Percentiles rank a stretch among this genome's conserved stretches.
These are phyloP conservation scores for Sugiyamaella xylanicola DNA, from an alignment of 1,139 yeast species.

Conservation along the genomic window DNA sequence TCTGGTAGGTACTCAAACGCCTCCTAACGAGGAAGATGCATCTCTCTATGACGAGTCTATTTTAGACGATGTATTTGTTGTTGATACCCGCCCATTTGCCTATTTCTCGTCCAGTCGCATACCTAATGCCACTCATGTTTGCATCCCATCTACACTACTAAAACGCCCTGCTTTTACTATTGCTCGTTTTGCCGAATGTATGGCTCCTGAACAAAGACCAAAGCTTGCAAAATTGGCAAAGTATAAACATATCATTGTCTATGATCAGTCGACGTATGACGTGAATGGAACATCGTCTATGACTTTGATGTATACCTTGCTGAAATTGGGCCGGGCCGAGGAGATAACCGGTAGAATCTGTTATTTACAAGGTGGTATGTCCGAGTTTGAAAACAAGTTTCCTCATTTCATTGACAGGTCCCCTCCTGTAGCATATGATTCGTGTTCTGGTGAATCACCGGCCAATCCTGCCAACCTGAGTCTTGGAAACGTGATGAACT, in stretches of 20 bases:
- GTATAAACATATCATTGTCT: conserved; percentile 49
- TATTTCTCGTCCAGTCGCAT: conserved; percentile 59
- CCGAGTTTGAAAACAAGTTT: conserved; percentile 37
- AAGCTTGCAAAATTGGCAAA: conserved; percentile 34
- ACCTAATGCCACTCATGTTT: conserved; percentile 61
- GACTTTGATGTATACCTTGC: conserved; percentile 44
- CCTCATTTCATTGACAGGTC: conserved; percentile 35
- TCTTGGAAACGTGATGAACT: not conserved
- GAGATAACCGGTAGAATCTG: conserved; percentile 32
- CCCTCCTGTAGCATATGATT: conserved; percentile 3
- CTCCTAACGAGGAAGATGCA: not conserved
- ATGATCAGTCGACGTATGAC: conserved; percentile 49
- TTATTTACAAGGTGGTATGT: conserved; percentile 42
- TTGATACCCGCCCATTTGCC: conserved; percentile 74
- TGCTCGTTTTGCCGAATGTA: conserved; percentile 57
- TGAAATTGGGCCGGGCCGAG: conserved; percentile 50
- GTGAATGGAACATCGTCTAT: conserved; percentile 45
- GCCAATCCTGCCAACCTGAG: not conserved
- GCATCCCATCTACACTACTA: conserved; percentile 76
- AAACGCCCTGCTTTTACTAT: conserved; percentile 67
- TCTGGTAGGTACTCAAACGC: not conserved
- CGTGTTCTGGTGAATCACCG: not conserved
- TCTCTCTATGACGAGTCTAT: not conserved
- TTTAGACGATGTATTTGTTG: conserved; percentile 34
- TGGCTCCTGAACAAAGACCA: conserved; percentile 46